These are phyloP conservation scores for Claviceps cyperi DNA, from an alignment of 2,329 filamentous ascomycete genomes.

Conservation along the genomic window DNA sequence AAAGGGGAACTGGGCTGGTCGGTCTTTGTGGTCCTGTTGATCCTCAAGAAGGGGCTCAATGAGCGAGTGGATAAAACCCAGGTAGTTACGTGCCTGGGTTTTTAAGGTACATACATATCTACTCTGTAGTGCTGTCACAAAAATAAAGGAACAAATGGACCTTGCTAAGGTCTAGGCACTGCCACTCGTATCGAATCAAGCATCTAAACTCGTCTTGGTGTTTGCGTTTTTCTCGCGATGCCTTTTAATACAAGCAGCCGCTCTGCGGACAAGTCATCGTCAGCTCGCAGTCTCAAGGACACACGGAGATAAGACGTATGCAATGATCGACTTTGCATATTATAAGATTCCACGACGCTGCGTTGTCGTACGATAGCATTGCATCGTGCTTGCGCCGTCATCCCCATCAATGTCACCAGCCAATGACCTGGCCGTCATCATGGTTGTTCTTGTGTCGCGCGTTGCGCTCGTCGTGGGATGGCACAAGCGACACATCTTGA, in stretches of 20 bases:
- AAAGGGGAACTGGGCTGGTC: neutral
- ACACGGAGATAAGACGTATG: no score
- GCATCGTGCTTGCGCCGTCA: neutral
- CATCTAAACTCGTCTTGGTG: neutral
- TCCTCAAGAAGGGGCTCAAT: neutral
- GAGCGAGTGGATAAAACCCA: slow-evolving; percentile 1
- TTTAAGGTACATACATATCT: no score
- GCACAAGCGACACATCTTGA: slow-evolving; percentile 6
- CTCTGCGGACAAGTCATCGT: no score
- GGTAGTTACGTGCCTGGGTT: no score
- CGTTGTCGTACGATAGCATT: neutral
- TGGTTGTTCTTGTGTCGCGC: neutral
- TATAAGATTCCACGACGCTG: neutral
- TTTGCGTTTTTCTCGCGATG: neutral
- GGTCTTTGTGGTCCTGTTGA: neutral
- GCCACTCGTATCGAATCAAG: neutral
- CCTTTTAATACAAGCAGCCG: neutral
- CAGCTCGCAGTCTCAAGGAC: no score
- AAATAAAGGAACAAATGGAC: neutral
- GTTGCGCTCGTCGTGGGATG: neutral
- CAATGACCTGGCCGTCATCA: neutral
- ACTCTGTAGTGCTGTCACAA: neutral
- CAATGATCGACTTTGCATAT: neutral
- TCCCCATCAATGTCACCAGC: neutral
- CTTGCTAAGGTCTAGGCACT: neutral